These are phyloP conservation scores for Syncephalastrum contaminatum DNA, from an alignment of 371 early-diverging fungal genomes.

Conservation along the genomic window DNA sequence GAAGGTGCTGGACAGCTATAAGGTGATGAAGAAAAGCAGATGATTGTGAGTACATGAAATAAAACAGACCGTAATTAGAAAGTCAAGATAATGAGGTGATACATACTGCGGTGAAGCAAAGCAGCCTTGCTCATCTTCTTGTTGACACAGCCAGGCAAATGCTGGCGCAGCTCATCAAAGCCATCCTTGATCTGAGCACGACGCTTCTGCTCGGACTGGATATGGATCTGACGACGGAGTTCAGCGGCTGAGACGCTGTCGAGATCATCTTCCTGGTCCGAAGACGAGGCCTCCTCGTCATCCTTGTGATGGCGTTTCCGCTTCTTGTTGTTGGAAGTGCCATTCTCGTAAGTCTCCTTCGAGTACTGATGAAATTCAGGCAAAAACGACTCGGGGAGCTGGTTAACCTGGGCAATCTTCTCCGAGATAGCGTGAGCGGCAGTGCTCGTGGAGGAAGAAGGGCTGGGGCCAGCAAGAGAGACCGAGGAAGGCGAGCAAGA, in stretches of 20 bases:
- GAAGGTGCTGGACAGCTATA: constrained; percentile 50
- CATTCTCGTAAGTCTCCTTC: constrained; percentile 50
- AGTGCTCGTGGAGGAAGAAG: not conserved
- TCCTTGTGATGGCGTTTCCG: constrained; percentile 20
- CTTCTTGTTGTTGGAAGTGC: constrained; percentile 40
- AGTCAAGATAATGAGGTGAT: not conserved
- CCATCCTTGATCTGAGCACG: constrained; percentile 64
- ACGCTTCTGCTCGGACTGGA: constrained; percentile 62
- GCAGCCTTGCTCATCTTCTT: constrained; percentile 62
- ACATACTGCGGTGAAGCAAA: constrained; percentile 52
- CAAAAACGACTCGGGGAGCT: constrained; percentile 47
- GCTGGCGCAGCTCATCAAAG: constrained; percentile 55
- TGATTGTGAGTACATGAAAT: not conserved
- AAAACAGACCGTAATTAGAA: not conserved
- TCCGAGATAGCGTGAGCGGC: constrained; percentile 22
- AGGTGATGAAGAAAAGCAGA: constrained; percentile 6
- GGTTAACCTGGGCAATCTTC: constrained; percentile 48
- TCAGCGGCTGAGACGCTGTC: constrained; percentile 45
- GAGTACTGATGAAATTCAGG: constrained; percentile 52
- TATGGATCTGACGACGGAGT: constrained; percentile 57
- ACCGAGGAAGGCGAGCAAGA: constrained; percentile 17
- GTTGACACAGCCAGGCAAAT: constrained; percentile 52
- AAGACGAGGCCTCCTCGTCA: constrained; percentile 15
- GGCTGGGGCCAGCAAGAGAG: not conserved
- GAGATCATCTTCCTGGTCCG: constrained; percentile 29